Percentiles rank a stretch among this genome's conserved stretches.
phyloP scores from a whole-genome alignment of 805 yeast genomes.

The Starmerella cellae region DNA sequence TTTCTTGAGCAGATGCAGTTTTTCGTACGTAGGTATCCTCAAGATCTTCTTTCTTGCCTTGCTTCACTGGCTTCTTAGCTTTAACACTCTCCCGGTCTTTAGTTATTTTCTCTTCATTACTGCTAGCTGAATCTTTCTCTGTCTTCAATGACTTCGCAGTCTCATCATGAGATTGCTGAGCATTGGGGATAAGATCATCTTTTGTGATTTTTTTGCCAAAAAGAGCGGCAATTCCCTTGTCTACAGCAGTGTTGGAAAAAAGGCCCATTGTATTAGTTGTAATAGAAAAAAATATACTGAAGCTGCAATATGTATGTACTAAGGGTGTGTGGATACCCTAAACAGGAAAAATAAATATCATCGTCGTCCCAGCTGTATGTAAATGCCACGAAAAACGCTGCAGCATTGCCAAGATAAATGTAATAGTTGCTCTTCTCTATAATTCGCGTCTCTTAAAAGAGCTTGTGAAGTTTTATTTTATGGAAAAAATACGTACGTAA shows the following conservation, averaged over 20 bases:
- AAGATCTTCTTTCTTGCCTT: conserved; percentile 23
- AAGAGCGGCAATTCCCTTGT: conserved; percentile 8
- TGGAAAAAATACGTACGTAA: too few species aligned
- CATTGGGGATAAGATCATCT: conserved; percentile 17
- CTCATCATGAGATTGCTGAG: conserved; percentile 23
- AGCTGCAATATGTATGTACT: too few species aligned
- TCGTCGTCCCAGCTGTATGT: too few species aligned
- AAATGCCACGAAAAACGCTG: too few species aligned
- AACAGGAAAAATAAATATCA: too few species aligned
- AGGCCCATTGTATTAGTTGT: conserved; percentile 12
- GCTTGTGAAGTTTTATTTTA: too few species aligned
- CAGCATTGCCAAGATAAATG: too few species aligned
- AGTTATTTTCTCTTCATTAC: conserved; percentile 28
- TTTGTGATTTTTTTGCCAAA: conserved; percentile 5
- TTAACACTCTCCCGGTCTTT: neutral
- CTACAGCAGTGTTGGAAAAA: conserved; percentile 10
- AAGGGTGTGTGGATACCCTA: too few species aligned
- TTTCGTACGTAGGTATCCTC: conserved; percentile 42
- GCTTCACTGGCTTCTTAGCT: conserved; percentile 15
- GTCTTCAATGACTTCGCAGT: too few species aligned
- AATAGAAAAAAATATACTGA: neutral
- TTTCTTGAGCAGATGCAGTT: conserved; percentile 25
- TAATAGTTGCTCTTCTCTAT: too few species aligned
- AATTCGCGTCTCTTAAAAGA: too few species aligned
- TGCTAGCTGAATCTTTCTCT: neutral